phyloP scores from a whole-genome alignment of 2,329 filamentous ascomycete species.

The Aureobasidium subglaciale region DNA sequence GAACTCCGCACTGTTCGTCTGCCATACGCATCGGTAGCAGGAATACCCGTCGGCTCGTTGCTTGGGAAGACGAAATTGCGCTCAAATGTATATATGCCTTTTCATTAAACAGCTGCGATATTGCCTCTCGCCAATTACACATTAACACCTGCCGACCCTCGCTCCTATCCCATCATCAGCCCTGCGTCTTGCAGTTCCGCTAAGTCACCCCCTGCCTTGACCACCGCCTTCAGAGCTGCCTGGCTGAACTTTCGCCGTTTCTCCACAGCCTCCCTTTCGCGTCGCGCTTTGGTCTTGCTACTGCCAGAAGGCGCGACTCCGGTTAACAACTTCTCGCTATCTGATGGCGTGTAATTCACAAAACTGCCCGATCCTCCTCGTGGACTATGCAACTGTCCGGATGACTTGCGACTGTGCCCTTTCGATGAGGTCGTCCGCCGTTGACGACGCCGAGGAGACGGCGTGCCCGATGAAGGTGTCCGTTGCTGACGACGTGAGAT shows the following conservation, averaged over 20 bases:
- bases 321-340: slow-evolving; percentile 71
- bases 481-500: slow-evolving; percentile 18
- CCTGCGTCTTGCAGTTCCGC: slow-evolving; percentile 37
- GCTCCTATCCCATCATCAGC: slow-evolving; percentile 23
- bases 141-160: background rate
- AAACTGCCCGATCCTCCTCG: slow-evolving; percentile 49
- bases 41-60: slow-evolving; percentile 4
- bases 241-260: slow-evolving; percentile 62
- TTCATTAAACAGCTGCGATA: slow-evolving; percentile 12
- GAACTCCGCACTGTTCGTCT: background rate
- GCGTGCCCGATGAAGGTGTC: slow-evolving; percentile 19
- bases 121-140: background rate
- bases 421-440: slow-evolving; percentile 18
- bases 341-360: slow-evolving; percentile 82
- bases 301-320: slow-evolving; percentile 88
- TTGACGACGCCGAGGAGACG: slow-evolving; percentile 23
- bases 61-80: slow-evolving; percentile 11
- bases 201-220: slow-evolving; percentile 62
- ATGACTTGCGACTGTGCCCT: slow-evolving; percentile 1
- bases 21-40: background rate
- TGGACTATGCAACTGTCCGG: background rate
- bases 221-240: slow-evolving; percentile 60
- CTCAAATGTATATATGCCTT: background rate
- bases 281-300: slow-evolving; percentile 86
- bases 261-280: slow-evolving; percentile 82